Percentiles rank a stretch among this genome's conserved stretches.
These are phyloP conservation scores for Capniomyces stellatus DNA, from an alignment of 371 early-diverging fungal species.

Conservation along the genomic window DNA sequence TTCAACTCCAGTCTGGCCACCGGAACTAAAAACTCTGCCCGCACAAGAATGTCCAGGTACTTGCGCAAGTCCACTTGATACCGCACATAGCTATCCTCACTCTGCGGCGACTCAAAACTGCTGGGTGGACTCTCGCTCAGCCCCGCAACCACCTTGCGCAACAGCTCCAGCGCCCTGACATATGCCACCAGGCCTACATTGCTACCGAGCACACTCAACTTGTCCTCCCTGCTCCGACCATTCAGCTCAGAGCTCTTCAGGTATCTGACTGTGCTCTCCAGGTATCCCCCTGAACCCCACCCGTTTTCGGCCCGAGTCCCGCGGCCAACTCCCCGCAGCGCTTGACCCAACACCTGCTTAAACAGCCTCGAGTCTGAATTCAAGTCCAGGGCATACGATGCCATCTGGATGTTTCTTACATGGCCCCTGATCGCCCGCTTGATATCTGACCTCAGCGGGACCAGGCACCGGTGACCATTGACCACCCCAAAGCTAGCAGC, in stretches of 20 bases:
- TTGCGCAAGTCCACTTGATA: slow-evolving; percentile 50
- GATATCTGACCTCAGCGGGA: background rate
- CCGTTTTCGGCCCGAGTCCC: no score
- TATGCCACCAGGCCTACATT: background rate
- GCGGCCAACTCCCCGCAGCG: no score
- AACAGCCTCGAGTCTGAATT: background rate
- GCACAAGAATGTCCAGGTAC: slow-evolving; percentile 53
- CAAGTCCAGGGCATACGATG: background rate
- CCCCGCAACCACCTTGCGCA: background rate
- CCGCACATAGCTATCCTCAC: slow-evolving; percentile 72
- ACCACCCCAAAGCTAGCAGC: no score
- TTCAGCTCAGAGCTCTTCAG: background rate
- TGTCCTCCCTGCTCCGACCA: no score
- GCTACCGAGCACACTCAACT: no score
- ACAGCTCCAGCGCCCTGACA: background rate
- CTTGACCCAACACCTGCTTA: no score
- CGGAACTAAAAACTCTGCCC: slow-evolving; percentile 48
- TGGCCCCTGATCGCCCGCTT: background rate
- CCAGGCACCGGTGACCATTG: background rate
- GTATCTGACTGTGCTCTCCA: background rate
- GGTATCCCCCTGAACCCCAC: no score
- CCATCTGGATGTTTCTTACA: background rate
- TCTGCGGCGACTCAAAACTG: slow-evolving; percentile 46
- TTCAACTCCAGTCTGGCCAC: slow-evolving; percentile 40
- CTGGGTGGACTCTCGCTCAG: slow-evolving; percentile 27